Percentiles rank a stretch among this genome's conserved stretches.
phyloP scores from a whole-genome alignment of 169 alveolate genomes.

The Plasmodium gonderi region DNA sequence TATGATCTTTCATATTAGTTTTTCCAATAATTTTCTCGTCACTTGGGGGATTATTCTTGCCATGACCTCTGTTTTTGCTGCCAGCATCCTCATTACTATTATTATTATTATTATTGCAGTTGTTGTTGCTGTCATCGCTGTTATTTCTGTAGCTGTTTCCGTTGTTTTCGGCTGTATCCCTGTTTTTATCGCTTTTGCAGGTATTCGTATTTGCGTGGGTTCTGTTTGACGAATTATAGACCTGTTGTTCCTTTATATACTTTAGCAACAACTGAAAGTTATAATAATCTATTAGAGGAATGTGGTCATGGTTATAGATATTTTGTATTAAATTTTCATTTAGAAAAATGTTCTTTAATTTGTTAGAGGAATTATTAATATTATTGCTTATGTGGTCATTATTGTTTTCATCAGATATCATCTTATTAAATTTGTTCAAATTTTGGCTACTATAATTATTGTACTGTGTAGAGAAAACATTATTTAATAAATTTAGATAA shows the following conservation, averaged over 20 bases:
- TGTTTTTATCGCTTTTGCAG: neutral
- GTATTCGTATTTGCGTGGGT: neutral
- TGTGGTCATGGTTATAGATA: neutral
- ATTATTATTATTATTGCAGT: neutral
- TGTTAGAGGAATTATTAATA: neutral
- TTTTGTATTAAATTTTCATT: constrained; percentile 14
- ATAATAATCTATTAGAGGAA: constrained; percentile 33
- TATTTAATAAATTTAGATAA: constrained; percentile 8
- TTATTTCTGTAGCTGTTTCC: neutral
- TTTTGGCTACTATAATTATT: neutral
- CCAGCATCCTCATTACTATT: no score
- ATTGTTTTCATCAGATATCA: neutral
- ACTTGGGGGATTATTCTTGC: neutral
- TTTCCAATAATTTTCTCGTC: neutral
- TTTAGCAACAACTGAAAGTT: constrained; percentile 42
- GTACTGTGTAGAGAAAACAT: neutral
- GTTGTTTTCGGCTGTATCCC: neutral
- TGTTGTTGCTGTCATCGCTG: neutral
- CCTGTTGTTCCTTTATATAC: constrained; percentile 12
- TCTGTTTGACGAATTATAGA: constrained; percentile 22
- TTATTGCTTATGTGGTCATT: neutral
- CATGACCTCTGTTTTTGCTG: neutral
- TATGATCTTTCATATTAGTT: neutral
- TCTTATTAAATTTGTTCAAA: neutral
- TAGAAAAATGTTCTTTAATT: neutral